Evolutionary conservation across 345 rosid genomes (phyloP).

Genomic region (Mangifera indica): DNA sequence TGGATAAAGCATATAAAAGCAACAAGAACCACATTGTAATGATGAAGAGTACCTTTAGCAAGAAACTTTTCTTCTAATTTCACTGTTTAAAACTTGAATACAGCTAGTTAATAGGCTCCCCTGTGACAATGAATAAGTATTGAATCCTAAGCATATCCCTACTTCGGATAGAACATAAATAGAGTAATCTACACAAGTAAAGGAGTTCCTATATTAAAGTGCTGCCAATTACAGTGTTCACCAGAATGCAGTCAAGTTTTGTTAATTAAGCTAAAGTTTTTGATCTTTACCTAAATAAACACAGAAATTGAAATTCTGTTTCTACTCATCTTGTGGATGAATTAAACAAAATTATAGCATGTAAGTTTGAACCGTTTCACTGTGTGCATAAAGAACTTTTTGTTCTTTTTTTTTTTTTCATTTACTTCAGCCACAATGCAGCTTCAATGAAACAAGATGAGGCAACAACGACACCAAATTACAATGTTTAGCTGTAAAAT

Average conservation of each 20-base stretch:
- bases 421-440: conserved; percentile 28
- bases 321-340: background rate
- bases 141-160: conserved; percentile 9
- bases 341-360: background rate
- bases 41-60: conserved; percentile 44
- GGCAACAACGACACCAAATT: conserved; percentile 9
- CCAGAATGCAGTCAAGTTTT: background rate
- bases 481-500: conserved; percentile 7
- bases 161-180: conserved; percentile 5
- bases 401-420: background rate
- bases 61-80: conserved; percentile 50
- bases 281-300: background rate
- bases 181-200: background rate
- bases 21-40: background rate
- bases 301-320: background rate
- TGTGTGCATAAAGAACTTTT: background rate
- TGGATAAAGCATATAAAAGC: background rate
- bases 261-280: background rate
- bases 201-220: background rate
- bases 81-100: conserved; percentile 32
- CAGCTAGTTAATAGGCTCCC: conserved; percentile 26
- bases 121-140: conserved; percentile 23
- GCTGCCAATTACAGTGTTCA: background rate
- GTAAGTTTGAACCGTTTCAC: background rate
- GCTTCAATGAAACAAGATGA: conserved; percentile 11